Evolutionary conservation across 2,329 filamentous ascomycete species (phyloP), one percentile per base, ranked within the genome.

Genomic region (Sclerotinia sclerotiorum): DNA sequence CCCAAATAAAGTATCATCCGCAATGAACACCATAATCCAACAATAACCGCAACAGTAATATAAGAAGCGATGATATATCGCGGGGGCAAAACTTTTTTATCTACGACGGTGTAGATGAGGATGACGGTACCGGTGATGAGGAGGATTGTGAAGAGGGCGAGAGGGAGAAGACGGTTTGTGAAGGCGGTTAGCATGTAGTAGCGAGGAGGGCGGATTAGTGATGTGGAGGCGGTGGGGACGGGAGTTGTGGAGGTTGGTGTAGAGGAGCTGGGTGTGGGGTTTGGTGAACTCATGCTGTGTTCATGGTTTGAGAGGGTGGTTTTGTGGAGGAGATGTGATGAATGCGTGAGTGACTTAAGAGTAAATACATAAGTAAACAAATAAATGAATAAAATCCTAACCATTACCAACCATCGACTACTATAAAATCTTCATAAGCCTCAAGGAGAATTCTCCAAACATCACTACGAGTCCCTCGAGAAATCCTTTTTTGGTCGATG

Each of bases 171-270:
- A 6, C 44, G 58, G 19, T 11, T 17, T 1, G 21, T 49, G 29
- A 49, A 49, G 19, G 21, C 58, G 10, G 21, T 32, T n/a, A 62
- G 27, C 29, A 62, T 62, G 58, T 49, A 49, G 15, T 19, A 62
- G 19, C 44, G 44, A 39, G 44, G 44, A 1, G 44, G 44, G 2
- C 44, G 44, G 13, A 62, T n/a, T 5, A 7, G 44, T 19, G 44
- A 49, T 3, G 29, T 49, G 21, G 27, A 29, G 35, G 19, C 4
- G 7, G 58, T 32, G 4, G 27, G 27, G 10, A 21, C 4, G 5
- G 29, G 32, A 6, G 19, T 35, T 55, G 10, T 56, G 21, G 55
- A 57, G 13, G 11, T 7, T 0, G 1, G 57, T 19, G 42, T 48
- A 5, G 27, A 48, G 13, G 27, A 17, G 2, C 19, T 15, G n/a